Percentiles rank a stretch among this genome's conserved stretches.
phyloP scores from a whole-genome alignment of 257 asterid species.

The Solanum ossicruentum region DNA sequence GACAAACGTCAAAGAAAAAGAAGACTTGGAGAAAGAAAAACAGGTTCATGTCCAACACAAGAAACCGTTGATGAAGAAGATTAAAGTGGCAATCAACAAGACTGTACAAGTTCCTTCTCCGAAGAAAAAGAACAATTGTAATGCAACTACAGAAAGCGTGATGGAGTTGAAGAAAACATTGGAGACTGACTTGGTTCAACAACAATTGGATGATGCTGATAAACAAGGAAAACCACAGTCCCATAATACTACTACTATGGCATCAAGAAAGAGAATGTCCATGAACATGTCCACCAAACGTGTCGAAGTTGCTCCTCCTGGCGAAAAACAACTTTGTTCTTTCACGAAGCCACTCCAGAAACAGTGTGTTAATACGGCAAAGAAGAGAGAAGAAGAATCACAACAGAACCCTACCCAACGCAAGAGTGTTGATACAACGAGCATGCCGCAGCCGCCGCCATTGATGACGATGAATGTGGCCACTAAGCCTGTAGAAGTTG shows the following conservation, averaged over 20 bases:
- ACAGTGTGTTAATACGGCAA: not conserved
- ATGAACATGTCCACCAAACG: not conserved
- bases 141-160: not conserved
- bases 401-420: not conserved
- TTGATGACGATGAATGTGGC: no score
- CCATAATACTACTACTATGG: not conserved
- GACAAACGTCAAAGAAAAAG: no score
- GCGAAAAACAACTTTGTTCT: not conserved
- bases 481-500: not conserved
- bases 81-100: not conserved
- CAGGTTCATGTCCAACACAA: no score
- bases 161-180: not conserved
- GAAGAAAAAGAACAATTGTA: not conserved
- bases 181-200: not conserved
- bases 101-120: not conserved
- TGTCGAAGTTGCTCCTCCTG: not conserved
- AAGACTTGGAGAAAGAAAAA: no score
- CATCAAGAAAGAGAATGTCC: not conserved
- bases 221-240: not conserved
- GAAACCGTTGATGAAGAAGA: not conserved
- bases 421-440: not conserved
- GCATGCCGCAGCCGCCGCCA: no score
- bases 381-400: not conserved
- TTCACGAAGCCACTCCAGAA: not conserved
- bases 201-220: not conserved